Base-by-base conservation (phyloP, 768 basidiomycete genomes). In the Psilocybe cubensis region DNA sequence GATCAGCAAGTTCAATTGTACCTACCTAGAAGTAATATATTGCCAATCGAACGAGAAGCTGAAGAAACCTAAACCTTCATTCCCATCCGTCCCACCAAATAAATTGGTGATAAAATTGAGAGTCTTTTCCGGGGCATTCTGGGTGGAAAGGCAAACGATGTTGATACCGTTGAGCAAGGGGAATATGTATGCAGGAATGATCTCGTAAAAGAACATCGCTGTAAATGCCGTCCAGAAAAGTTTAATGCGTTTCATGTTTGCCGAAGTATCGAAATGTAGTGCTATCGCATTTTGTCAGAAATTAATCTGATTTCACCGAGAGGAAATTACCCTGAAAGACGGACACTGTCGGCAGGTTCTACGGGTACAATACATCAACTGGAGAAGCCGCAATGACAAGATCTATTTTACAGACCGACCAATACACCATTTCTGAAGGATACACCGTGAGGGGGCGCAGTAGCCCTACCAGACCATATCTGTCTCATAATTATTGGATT, bases 41-140 rank as follows among this genome's bases (percentile, higher is more conserved):
- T 86, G 83, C 85, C 85, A 90, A 62, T 89, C 88, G 44, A 89
- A 79, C n/a, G 83, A 83, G 40, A 89, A 56, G 29, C 80, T 82
- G 38, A 84, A 54, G 18, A 89, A 63, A 0, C 88, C 87, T 38
- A 89, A 73, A 0, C 87, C 88, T 67, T 90, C 87, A 62, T 89
- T 90, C 25, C 80, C 86, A 31, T 82, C 76, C 2, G 81, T 72
- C 4, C 89, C 89, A 25, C 89, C 89, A 57, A 90, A 89, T 0
- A 90, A 62, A 51, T 85, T 83, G 3, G 85, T 87, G 63, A 87
- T 79, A 14, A 82, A 65, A 57, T 83, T 70, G 25, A 76, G 71
- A 4, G 81, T 75, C 6, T 63, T 74, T 41, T 76, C 68, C 2
- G 79, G 72, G 0, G 76, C 75, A 31, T 73, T 73, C 62, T 83